Evolutionary conservation across 1,284 basidiomycete species (phyloP).

Genomic region (Ustilago trichophora): DNA sequence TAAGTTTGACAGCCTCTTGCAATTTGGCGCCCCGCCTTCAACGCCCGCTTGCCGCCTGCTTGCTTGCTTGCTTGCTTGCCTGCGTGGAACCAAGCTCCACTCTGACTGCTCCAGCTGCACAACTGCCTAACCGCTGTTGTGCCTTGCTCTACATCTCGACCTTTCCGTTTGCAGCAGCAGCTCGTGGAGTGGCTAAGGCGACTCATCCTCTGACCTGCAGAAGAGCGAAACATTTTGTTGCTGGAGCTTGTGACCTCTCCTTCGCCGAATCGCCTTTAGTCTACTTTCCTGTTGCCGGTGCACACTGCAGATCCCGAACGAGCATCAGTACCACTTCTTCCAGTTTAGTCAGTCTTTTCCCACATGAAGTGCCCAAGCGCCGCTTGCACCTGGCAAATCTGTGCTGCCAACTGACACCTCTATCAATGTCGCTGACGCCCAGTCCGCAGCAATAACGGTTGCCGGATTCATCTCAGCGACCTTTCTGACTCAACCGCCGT

Average conservation of each 20-base stretch:
- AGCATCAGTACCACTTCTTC: constrained; percentile 2
- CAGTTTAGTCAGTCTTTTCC: neutral
- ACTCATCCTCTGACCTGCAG: neutral
- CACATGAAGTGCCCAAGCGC: neutral
- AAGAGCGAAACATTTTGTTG: constrained; percentile 1
- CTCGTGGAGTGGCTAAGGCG: neutral
- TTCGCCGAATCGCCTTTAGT: neutral
- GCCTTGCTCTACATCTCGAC: neutral
- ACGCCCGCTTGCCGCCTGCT: constrained; percentile 15
- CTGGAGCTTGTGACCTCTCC: neutral
- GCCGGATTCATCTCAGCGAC: constrained; percentile 13
- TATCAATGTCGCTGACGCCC: constrained; percentile 4
- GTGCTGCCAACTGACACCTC: constrained; percentile 8
- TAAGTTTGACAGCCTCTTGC: constrained; percentile 13
- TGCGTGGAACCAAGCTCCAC: no score
- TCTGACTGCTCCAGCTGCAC: no score
- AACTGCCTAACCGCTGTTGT: neutral
- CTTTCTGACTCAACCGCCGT: constrained; percentile 1
- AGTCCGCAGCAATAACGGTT: neutral
- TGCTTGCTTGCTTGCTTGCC: no score
- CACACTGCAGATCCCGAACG: constrained; percentile 17
- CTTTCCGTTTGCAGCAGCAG: constrained; percentile 18
- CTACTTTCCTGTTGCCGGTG: constrained; percentile 1
- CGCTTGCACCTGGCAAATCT: neutral
- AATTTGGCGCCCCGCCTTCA: constrained; percentile 7